Conservation (phyloP, 73 alveolate genomes). For the Tetrahymena malaccensis region DNA sequence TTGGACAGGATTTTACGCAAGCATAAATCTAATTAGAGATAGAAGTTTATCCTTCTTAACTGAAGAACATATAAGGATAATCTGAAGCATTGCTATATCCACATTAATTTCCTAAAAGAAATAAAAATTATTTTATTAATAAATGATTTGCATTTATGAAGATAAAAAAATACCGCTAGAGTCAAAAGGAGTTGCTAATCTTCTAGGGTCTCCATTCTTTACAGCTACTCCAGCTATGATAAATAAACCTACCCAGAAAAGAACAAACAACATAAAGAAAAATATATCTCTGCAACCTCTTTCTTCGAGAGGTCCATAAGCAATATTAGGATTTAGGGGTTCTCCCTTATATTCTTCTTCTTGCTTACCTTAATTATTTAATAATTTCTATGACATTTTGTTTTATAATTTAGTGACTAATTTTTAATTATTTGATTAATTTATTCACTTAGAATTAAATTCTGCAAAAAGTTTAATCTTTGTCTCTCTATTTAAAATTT, state of each 20-base stretch:
- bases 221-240: conserved; percentile 14
- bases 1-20: neutral
- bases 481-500: too few species aligned
- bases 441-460: neutral
- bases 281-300: conserved; percentile 29
- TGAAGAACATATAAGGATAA: neutral
- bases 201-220: conserved; percentile 28
- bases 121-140: neutral
- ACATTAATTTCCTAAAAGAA: neutral
- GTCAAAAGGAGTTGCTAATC: conserved; percentile 34
- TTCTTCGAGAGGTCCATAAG: conserved; percentile 23
- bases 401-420: neutral
- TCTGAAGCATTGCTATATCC: neutral
- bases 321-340: conserved; percentile 2
- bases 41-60: neutral
- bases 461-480: neutral
- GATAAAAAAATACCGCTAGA: neutral
- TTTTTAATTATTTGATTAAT: neutral
- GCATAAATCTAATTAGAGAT: neutral
- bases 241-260: conserved; percentile 6
- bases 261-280: conserved; percentile 9
- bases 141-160: neutral
- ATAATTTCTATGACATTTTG: neutral
- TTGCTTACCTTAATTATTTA: neutral
- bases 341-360: neutral